These are phyloP conservation scores for Clitocybe nebularis DNA, from an alignment of 1,284 basidiomycete genomes.

Conservation along the genomic window DNA sequence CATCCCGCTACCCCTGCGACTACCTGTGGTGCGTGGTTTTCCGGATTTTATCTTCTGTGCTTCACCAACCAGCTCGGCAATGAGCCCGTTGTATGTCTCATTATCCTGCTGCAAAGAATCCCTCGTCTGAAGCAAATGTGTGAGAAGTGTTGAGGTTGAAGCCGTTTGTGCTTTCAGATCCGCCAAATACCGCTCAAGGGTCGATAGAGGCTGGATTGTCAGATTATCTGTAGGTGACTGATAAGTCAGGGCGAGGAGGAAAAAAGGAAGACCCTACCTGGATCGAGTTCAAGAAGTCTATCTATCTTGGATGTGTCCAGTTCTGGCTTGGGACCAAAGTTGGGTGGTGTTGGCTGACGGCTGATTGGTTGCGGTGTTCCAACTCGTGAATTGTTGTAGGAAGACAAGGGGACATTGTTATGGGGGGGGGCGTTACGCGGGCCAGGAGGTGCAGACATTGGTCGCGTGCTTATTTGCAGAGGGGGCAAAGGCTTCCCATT, in stretches of 20 bases:
- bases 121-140: conserved; percentile 76
- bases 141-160: conserved; percentile 69
- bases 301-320: conserved; percentile 64
- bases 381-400: conserved; percentile 42
- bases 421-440: conserved; percentile 40
- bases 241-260: neutral
- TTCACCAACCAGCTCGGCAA: conserved; percentile 78
- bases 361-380: conserved; percentile 58
- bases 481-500: conserved; percentile 71
- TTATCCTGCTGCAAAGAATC: conserved; percentile 86
- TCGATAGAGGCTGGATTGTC: conserved; percentile 62
- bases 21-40: conserved; percentile 44
- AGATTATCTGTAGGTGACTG: conserved; percentile 53
- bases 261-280: conserved; percentile 45
- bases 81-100: conserved; percentile 79
- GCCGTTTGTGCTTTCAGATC: conserved; percentile 69
- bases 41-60: conserved; percentile 75
- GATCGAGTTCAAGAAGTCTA: conserved; percentile 61
- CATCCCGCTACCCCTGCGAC: conserved; percentile 49
- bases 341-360: conserved; percentile 30
- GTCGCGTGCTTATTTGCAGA: conserved; percentile 78
- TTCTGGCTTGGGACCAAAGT: conserved; percentile 70
- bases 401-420: conserved; percentile 34
- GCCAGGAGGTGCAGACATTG: conserved; percentile 72
- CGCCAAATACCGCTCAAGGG: conserved; percentile 61